These are phyloP conservation scores for Eutrema heterophyllum DNA, from an alignment of 345 rosid genomes.

Conservation along the genomic window DNA sequence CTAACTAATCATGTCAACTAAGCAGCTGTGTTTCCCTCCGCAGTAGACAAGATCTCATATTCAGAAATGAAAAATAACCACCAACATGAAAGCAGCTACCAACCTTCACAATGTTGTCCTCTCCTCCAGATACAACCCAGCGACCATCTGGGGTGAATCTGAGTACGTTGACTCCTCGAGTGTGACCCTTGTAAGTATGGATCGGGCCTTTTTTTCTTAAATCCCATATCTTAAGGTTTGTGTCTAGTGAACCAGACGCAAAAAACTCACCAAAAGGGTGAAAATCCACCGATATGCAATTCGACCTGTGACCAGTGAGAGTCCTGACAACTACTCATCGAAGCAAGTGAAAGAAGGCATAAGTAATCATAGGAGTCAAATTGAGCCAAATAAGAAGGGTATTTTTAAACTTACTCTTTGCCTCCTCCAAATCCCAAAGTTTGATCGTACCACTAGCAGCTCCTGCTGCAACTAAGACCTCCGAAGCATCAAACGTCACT, in stretches of 20 bases:
- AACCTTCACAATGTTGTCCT: slow-evolving; percentile 95
- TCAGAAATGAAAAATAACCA: neutral
- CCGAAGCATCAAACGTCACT: slow-evolving; percentile 92
- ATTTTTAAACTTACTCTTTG: slow-evolving; percentile 62
- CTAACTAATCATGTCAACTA: neutral
- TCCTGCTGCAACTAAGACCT: slow-evolving; percentile 93
- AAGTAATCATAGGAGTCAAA: neutral
- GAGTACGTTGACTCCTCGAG: slow-evolving; percentile 92
- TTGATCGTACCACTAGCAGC: slow-evolving; percentile 97
- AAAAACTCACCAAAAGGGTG: slow-evolving; percentile 99
- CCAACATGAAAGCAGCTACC: slow-evolving; percentile 1
- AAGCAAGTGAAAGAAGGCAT: slow-evolving; percentile 4
- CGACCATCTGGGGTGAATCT: slow-evolving; percentile 99
- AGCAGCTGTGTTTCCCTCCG: neutral
- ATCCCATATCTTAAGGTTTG: slow-evolving; percentile 99
- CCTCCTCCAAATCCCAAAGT: slow-evolving; percentile 99
- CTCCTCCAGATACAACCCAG: slow-evolving; percentile 99
- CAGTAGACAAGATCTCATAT: neutral
- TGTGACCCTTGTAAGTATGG: slow-evolving; percentile 98
- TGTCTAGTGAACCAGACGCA: slow-evolving; percentile 97
- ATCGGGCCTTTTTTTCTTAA: slow-evolving; percentile 94
- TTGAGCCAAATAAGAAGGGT: neutral
- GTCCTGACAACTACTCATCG: slow-evolving; percentile 78
- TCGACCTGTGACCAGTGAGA: slow-evolving; percentile 93
- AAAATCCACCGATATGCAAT: slow-evolving; percentile 93